Base-by-base conservation (phyloP, 129 eudicot genomes). In the Smallanthus sonchifolius region DNA sequence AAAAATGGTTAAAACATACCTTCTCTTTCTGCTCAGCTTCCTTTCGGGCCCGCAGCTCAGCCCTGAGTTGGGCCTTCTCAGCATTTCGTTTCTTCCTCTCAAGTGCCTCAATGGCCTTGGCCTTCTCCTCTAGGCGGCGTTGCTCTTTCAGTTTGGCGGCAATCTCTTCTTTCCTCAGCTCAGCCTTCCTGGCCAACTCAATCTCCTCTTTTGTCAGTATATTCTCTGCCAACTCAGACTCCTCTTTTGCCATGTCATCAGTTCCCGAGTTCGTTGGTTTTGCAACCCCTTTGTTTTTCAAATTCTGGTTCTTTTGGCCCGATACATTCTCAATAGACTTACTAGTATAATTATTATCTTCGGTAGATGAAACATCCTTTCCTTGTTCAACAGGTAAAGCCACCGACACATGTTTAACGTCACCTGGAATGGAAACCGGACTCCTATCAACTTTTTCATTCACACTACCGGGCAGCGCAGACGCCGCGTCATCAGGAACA, bases 61-160 rank as follows among this genome's bases (percentile, higher is more conserved):
- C 96, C 83, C 88, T 91, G 39, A 79, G 37, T 81, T 86, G 92
- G 65, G 90, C 85, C 76, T 94, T 94, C 82, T 90, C 95, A n/a
- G 97, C 93, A 72, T 63, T 79, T 51, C 91, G 79, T 73, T 75
- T 88, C 64, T 94, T 94, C 86, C 97, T 84, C 73, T 94, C 97
- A 2, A 86, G 76, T 42, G 99, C 99, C 78, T 94, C 99, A n/a
- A 63, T 56, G 16, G 97, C 96, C 83, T 94, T 94, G 1, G 84
- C 91, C 64, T 82, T 84, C 81, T 83, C 99, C 88, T 90, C 96
- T 52, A 81, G 44, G 36, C 96, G 89, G 0, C 80, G 85, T 72
- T 88, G 84, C 75, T 90, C 98, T 83, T 85, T 94, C 86, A 88
- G 73, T 78, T 79, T 81, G 10, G 82, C 96, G 35, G 73, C 95